phyloP scores from a whole-genome alignment of 2,329 filamentous ascomycete genomes.

The Paracoccidioides lutzii region DNA sequence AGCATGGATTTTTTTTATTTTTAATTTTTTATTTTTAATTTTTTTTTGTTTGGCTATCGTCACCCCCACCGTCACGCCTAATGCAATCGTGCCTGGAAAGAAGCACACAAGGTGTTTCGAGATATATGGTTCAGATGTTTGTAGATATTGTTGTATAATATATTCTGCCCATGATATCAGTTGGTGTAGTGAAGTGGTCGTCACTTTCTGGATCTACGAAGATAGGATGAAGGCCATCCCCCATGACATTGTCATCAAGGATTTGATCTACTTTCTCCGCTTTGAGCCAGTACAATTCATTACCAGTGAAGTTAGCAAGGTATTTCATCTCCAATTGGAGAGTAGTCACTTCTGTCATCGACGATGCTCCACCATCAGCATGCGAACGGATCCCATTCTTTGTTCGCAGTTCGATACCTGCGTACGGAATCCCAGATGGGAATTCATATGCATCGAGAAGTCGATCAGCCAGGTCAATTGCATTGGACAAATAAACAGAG shows the following conservation, averaged over 20 bases:
- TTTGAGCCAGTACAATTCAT: conserved; percentile 82
- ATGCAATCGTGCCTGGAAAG: conserved; percentile 87
- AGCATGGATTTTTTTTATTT: conserved; percentile 40
- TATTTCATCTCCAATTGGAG: conserved; percentile 97
- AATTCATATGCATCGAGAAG: conserved; percentile 81
- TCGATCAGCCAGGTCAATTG: conserved; percentile 79
- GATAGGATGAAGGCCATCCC: conserved; percentile 82
- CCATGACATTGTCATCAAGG: conserved; percentile 65
- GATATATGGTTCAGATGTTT: conserved; percentile 85
- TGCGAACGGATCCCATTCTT: conserved; percentile 68
- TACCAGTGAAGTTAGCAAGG: conserved; percentile 83
- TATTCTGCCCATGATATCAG: conserved; percentile 48
- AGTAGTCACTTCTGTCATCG: conserved; percentile 84
- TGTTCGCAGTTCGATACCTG: conserved; percentile 76
- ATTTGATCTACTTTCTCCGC: conserved; percentile 86
- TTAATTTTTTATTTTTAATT: too few relatives aligned
- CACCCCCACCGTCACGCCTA: conserved; percentile 69
- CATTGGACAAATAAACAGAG: conserved; percentile 85
- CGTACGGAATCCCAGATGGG: conserved; percentile 71
- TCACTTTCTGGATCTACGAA: conserved; percentile 62
- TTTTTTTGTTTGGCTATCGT: conserved; percentile 63
- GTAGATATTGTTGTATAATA: conserved; percentile 93
- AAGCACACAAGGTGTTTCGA: conserved; percentile 92
- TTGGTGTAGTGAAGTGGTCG: conserved; percentile 59
- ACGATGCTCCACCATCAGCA: conserved; percentile 73